Evolutionary conservation across 495 filamentous ascomycete genomes (phyloP).

Genomic region (Penicillium lagena): DNA sequence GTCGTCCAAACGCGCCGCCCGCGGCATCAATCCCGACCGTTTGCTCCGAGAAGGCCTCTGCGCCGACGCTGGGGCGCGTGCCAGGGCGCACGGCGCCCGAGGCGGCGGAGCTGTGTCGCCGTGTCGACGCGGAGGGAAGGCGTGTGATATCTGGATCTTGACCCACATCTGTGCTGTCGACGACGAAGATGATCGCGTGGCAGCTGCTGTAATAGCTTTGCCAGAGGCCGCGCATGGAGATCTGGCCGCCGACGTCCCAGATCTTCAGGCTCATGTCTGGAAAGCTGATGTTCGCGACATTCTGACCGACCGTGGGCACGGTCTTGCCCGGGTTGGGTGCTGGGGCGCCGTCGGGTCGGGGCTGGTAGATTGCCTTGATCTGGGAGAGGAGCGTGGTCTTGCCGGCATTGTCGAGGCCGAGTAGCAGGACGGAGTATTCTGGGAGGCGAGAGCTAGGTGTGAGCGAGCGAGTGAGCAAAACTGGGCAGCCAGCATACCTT

Average conservation of each 20-base stretch:
- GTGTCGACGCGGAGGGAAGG: conserved; percentile 15
- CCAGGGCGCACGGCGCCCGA: conserved; percentile 15
- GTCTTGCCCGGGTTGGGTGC: conserved; percentile 56
- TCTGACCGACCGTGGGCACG: conserved; percentile 95
- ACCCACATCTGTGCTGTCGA: conserved; percentile 88
- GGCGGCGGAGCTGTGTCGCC: conserved; percentile 23
- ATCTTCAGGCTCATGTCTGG: conserved; percentile 95
- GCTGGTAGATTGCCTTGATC: conserved; percentile 80
- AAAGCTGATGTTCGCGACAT: conserved; percentile 82
- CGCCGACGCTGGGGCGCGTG: conserved; percentile 1
- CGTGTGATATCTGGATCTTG: conserved; percentile 54
- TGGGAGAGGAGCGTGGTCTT: conserved; percentile 98
- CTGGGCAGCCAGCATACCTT: conserved; percentile 47
- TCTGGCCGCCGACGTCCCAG: conserved; percentile 96
- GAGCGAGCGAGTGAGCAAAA: background rate
- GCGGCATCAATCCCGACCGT: conserved; percentile 36
- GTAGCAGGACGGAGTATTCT: conserved; percentile 97
- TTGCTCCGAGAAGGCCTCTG: conserved; percentile 27
- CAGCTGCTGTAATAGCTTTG: conserved; percentile 90
- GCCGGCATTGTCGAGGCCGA: conserved; percentile 95
- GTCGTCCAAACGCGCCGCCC: conserved; percentile 53
- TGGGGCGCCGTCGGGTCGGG: conserved; percentile 49
- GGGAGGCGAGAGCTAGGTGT: background rate
- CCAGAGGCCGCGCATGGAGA: conserved; percentile 84
- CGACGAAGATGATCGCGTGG: conserved; percentile 95